These are phyloP conservation scores for Penicillium canescens DNA, from an alignment of 495 filamentous ascomycete genomes.

Conservation along the genomic window DNA sequence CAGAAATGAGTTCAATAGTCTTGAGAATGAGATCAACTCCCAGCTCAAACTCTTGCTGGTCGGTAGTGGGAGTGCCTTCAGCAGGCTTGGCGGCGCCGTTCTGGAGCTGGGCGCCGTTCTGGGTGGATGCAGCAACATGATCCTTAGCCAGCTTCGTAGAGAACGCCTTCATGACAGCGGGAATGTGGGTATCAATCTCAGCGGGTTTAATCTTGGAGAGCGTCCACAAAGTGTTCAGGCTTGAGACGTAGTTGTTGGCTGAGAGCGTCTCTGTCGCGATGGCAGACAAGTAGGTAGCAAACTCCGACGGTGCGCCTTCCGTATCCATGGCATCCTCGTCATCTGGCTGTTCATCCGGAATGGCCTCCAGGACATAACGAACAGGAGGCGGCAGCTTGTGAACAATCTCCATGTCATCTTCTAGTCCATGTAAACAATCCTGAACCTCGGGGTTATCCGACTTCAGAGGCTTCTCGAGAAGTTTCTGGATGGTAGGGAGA, in stretches of 20 bases:
- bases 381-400: constrained; percentile 61
- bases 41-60: constrained; percentile 76
- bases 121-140: constrained; percentile 75
- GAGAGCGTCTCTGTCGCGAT: constrained; percentile 81
- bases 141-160: constrained; percentile 92
- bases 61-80: constrained; percentile 55
- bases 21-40: constrained; percentile 88
- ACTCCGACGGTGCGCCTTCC: constrained; percentile 69
- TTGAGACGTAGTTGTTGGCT: constrained; percentile 75
- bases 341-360: constrained; percentile 84
- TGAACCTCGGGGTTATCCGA: constrained; percentile 88
- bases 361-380: constrained; percentile 80
- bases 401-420: constrained; percentile 63
- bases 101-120: constrained; percentile 35
- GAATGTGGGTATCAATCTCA: constrained; percentile 86
- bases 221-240: constrained; percentile 89
- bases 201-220: constrained; percentile 79
- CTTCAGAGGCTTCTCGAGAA: constrained; percentile 86
- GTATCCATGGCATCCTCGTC: constrained; percentile 89
- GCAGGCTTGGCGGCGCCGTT: constrained; percentile 45
- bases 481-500: constrained; percentile 74
- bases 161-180: constrained; percentile 87
- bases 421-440: constrained; percentile 76
- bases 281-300: constrained; percentile 75
- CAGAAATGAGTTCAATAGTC: constrained; percentile 85